Evolutionary conservation across 1,284 basidiomycete genomes (phyloP).

Genomic region (Mycosarcoma mackinlayi): DNA sequence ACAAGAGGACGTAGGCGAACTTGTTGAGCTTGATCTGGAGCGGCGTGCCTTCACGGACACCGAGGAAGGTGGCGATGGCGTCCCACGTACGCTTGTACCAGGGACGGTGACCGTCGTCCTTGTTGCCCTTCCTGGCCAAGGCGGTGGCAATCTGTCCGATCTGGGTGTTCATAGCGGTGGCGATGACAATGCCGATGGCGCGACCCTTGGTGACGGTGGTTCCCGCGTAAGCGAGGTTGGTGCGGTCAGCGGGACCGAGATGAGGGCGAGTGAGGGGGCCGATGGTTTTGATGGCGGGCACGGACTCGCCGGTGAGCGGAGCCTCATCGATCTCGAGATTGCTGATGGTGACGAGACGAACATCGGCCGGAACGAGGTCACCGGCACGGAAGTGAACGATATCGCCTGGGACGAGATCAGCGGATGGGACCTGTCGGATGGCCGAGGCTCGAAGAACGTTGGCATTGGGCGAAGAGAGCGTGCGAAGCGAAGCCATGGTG

Average conservation of each 20-base stretch:
- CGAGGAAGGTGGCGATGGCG: slow-evolving; percentile 65
- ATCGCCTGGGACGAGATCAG: slow-evolving; percentile 70
- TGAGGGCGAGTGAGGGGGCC: slow-evolving; percentile 45
- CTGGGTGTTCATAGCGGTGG: slow-evolving; percentile 58
- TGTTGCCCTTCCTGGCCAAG: slow-evolving; percentile 38
- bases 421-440: slow-evolving; percentile 36
- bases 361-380: slow-evolving; percentile 60
- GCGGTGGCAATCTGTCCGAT: slow-evolving; percentile 63
- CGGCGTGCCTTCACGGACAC: slow-evolving; percentile 72
- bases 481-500: slow-evolving; percentile 62
- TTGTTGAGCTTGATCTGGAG: slow-evolving; percentile 76
- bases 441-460: slow-evolving; percentile 47
- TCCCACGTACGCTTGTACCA: slow-evolving; percentile 56
- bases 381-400: slow-evolving; percentile 70
- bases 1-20: slow-evolving; percentile 76
- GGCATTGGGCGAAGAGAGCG: slow-evolving; percentile 58
- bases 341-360: slow-evolving; percentile 56
- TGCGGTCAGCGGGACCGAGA: slow-evolving; percentile 53
- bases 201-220: slow-evolving; percentile 64
- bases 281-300: slow-evolving; percentile 57
- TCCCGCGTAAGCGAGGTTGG: slow-evolving; percentile 57
- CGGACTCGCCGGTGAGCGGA: slow-evolving; percentile 60
- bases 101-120: slow-evolving; percentile 18
- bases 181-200: slow-evolving; percentile 56
- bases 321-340: slow-evolving; percentile 64